Evolutionary conservation across 371 early-diverging fungal species (phyloP).

Genomic region (Syncephalastrum contaminatum): DNA sequence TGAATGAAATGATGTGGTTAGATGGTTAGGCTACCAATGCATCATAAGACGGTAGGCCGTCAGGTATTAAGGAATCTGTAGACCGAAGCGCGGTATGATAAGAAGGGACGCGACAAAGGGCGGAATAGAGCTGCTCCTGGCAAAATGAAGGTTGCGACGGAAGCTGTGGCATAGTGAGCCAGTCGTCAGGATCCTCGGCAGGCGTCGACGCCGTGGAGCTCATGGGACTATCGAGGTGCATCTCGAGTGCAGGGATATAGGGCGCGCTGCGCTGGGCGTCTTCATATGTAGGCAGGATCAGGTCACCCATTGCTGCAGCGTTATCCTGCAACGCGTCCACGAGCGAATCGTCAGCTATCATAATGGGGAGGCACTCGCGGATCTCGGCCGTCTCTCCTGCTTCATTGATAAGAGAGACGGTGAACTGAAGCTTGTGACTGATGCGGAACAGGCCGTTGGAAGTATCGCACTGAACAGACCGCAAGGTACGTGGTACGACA

Average conservation of each 20-base stretch:
- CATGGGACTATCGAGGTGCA: not conserved
- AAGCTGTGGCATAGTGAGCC: slow-evolving; percentile 7
- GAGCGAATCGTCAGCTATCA: slow-evolving; percentile 13
- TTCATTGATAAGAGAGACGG: slow-evolving; percentile 28
- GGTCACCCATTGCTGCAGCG: not conserved
- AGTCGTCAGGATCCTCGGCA: slow-evolving; percentile 9
- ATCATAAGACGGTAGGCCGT: slow-evolving; percentile 9
- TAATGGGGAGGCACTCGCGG: slow-evolving; percentile 31
- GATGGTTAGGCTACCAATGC: slow-evolving; percentile 1
- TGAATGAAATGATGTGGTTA: slow-evolving; percentile 1
- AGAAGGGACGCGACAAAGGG: slow-evolving; percentile 11
- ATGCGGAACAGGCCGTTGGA: slow-evolving; percentile 26
- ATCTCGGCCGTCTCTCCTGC: slow-evolving; percentile 25
- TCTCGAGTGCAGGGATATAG: slow-evolving; percentile 6
- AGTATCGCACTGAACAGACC: slow-evolving; percentile 28
- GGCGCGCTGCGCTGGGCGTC: slow-evolving; percentile 3
- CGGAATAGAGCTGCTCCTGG: not conserved
- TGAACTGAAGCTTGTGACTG: slow-evolving; percentile 38
- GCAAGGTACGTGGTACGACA: slow-evolving; percentile 26
- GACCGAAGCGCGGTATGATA: slow-evolving; percentile 13
- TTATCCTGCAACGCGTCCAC: slow-evolving; percentile 1
- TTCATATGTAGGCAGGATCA: slow-evolving; percentile 11
- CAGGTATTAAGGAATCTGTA: slow-evolving; percentile 2
- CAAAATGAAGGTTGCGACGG: not conserved
- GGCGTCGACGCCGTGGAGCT: slow-evolving; percentile 6